Conservation (phyloP, 129 eudicot species). For the Helichrysum umbraculigerum region DNA sequence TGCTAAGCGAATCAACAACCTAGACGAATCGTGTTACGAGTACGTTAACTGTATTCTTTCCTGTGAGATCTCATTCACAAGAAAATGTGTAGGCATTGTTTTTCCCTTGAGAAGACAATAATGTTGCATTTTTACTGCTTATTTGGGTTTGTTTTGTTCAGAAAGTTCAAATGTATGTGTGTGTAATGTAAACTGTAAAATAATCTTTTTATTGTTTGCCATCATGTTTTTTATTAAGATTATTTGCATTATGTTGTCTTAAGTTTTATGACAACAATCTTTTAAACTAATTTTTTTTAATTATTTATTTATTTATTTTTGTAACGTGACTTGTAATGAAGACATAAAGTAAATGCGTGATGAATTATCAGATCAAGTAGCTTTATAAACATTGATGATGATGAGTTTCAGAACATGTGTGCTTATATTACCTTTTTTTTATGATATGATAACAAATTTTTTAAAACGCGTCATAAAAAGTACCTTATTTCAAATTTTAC, state of each 20-base stretch:
- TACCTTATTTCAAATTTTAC: not conserved
- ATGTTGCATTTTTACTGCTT: not conserved
- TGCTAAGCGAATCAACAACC: constrained; percentile 52
- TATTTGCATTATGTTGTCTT: not conserved
- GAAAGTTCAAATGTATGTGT: not conserved
- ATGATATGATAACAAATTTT: not conserved
- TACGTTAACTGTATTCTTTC: not conserved
- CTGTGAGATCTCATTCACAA: constrained; percentile 24
- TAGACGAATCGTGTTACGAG: constrained; percentile 3
- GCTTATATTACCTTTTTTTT: not conserved
- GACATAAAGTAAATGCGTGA: no score
- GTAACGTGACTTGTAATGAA: no score
- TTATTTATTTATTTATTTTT: no score
- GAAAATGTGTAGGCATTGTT: not conserved
- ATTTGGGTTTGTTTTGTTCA: not conserved
- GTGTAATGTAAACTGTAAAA: constrained; percentile 9
- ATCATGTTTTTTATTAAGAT: not conserved
- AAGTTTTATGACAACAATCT: not conserved
- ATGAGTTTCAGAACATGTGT: not conserved
- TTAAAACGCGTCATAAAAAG: not conserved
- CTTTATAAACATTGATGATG: not conserved
- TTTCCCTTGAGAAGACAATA: constrained; percentile 5
- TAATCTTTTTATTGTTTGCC: not conserved
- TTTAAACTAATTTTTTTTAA: not conserved
- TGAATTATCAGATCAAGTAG: not conserved